phyloP scores from a whole-genome alignment of 2,329 filamentous ascomycete species.

The Aureobasidium vineae region DNA sequence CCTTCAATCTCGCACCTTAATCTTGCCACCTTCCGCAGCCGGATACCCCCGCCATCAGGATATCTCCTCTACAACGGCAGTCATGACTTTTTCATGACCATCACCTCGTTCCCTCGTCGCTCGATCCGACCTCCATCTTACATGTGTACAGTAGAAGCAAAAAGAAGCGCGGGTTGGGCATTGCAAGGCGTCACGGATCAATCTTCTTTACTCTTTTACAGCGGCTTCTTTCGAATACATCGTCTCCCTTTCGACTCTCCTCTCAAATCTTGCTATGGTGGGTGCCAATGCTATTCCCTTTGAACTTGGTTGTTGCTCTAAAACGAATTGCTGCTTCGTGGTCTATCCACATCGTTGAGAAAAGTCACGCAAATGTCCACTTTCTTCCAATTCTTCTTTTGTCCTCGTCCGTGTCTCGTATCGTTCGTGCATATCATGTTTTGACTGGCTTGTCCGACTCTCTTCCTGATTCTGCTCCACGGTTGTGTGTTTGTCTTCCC shows the following conservation, averaged over 20 bases:
- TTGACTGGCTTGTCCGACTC: neutral
- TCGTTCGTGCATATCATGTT: neutral
- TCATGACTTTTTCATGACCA: conserved; percentile 12
- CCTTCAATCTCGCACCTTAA: neutral
- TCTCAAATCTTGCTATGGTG: conserved; percentile 8
- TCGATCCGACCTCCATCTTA: conserved; percentile 5
- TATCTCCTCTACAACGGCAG: neutral
- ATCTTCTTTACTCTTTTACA: conserved; percentile 18
- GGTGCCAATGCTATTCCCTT: neutral
- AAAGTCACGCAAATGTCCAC: neutral
- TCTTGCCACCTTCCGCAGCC: neutral
- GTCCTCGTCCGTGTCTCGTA: neutral
- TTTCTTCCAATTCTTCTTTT: neutral
- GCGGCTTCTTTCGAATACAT: conserved; percentile 19
- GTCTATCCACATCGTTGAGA: neutral
- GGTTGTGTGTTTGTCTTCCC: neutral
- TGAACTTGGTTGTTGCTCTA: neutral
- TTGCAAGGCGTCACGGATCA: conserved; percentile 26
- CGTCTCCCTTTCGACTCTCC: conserved; percentile 11
- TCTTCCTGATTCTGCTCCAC: neutral
- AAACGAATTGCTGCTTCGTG: neutral
- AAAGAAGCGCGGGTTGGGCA: conserved; percentile 21
- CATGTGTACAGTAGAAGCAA: conserved; percentile 25
- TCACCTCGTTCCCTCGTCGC: neutral
- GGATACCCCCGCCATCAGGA: neutral